Evolutionary conservation across 2,329 filamentous ascomycete genomes (phyloP).

Genomic region (Mycosphaerella sp.): DNA sequence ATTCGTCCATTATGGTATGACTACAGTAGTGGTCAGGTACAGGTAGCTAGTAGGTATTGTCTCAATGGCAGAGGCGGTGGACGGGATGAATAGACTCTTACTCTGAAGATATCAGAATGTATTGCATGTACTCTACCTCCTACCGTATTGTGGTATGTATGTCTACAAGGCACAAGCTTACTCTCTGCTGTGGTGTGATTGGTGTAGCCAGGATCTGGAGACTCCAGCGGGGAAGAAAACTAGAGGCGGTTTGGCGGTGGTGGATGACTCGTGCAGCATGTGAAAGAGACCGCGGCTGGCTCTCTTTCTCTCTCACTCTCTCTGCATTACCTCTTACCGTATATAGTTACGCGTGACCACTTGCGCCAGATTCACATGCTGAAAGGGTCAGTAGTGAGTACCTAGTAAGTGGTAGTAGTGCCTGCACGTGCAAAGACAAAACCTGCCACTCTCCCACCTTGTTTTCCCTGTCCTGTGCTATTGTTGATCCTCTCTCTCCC

Average conservation of each 20-base stretch:
- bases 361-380: constrained; percentile 5
- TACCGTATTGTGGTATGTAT: neutral
- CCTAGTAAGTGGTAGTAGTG: neutral
- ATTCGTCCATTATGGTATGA: no score
- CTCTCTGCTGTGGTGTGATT: constrained; percentile 2
- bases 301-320: neutral
- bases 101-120: neutral
- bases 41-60: no score
- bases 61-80: no score
- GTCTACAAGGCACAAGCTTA: neutral
- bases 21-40: no score
- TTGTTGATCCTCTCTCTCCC: constrained; percentile 1
- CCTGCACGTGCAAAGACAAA: constrained; percentile 3
- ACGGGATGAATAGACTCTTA: no score
- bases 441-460: neutral
- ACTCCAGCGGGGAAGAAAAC: constrained; percentile 5
- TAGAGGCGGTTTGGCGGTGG: neutral
- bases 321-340: no score
- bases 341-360: neutral
- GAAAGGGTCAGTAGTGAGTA: no score
- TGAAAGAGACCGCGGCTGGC: constrained; percentile 1
- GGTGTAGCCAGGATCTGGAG: neutral
- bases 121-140: neutral
- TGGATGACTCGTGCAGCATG: neutral
- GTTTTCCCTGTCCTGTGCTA: neutral